Conservation (phyloP, 129 eudicot genomes). For the Tagetes erecta region DNA sequence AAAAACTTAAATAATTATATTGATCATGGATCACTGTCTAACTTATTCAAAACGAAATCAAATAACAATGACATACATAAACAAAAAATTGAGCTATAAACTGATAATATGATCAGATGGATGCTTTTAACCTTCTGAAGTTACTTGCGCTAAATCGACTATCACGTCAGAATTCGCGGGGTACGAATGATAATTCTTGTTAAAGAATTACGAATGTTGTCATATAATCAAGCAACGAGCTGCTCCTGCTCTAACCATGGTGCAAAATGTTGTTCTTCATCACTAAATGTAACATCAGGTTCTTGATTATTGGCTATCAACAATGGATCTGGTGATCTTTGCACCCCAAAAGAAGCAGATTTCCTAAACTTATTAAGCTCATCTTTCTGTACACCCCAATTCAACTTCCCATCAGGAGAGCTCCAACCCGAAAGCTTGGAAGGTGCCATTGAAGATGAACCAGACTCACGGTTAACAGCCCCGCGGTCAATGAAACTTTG, state of each 20-base stretch:
- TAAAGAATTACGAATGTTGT: conserved; percentile 33
- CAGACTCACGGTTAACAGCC: conserved; percentile 46
- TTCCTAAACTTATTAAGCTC: conserved; percentile 71
- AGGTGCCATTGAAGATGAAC: conserved; percentile 24
- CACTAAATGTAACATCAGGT: conserved; percentile 31
- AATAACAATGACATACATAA: conserved; percentile 25
- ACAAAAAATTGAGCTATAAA: conserved; percentile 27
- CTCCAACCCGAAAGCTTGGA: conserved; percentile 69
- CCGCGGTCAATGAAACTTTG: conserved; percentile 75
- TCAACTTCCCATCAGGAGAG: conserved; percentile 75
- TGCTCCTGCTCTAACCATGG: conserved; percentile 70
- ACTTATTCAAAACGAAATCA: conserved; percentile 27
- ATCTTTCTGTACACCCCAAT: conserved; percentile 78
- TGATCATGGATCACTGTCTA: not conserved
- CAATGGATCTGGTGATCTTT: conserved; percentile 33
- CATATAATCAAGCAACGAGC: conserved; percentile 46
- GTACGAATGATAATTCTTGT: conserved; percentile 33
- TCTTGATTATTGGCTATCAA: conserved; percentile 11
- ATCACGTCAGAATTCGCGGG: conserved; percentile 16
- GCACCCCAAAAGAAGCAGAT: conserved; percentile 80
- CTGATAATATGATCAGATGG: conserved; percentile 37
- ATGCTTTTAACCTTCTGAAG: conserved; percentile 35
- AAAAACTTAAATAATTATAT: too few species aligned
- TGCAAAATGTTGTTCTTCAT: conserved; percentile 45
- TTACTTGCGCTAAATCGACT: conserved; percentile 22